Percentiles rank a stretch among this genome's conserved stretches.
Evolutionary conservation across 1,284 basidiomycete species (phyloP).

Genomic region (Vanrija pseudolonga): DNA sequence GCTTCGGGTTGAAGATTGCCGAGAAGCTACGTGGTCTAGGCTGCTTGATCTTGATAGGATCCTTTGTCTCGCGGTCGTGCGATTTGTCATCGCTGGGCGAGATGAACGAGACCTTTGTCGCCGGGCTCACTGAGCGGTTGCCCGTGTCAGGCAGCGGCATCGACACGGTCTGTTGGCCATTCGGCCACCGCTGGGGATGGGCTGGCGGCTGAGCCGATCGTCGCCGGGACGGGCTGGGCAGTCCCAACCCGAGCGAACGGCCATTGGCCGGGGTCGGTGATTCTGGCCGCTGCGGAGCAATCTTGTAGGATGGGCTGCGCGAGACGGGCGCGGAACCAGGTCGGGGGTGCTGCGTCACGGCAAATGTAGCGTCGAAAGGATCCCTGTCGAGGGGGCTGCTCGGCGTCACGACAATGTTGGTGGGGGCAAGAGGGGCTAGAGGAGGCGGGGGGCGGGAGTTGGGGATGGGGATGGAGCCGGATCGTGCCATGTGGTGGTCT

Average conservation of each 20-base stretch:
- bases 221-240: neutral
- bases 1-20: constrained; percentile 25
- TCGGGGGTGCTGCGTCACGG: neutral
- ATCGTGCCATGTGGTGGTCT: too few species aligned
- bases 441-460: neutral
- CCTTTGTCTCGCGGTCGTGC: constrained; percentile 13
- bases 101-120: constrained; percentile 33
- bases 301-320: neutral
- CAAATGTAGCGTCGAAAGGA: constrained; percentile 9
- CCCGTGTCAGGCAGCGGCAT: constrained; percentile 30
- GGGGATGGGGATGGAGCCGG: neutral
- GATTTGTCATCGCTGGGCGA: constrained; percentile 14
- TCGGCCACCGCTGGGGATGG: neutral
- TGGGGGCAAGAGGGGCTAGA: constrained; percentile 13
- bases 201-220: neutral
- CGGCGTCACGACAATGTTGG: constrained; percentile 40
- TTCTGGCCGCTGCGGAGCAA: constrained; percentile 2
- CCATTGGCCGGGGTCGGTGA: neutral
- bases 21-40: constrained; percentile 35
- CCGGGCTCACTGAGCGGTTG: constrained; percentile 28
- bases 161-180: constrained; percentile 28
- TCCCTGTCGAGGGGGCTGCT: constrained; percentile 28
- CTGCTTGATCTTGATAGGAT: constrained; percentile 21
- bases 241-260: neutral
- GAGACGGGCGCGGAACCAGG: constrained; percentile 21